Base-by-base conservation (phyloP, 2,329 filamentous ascomycete species). In the Dactylellina leptospora region DNA sequence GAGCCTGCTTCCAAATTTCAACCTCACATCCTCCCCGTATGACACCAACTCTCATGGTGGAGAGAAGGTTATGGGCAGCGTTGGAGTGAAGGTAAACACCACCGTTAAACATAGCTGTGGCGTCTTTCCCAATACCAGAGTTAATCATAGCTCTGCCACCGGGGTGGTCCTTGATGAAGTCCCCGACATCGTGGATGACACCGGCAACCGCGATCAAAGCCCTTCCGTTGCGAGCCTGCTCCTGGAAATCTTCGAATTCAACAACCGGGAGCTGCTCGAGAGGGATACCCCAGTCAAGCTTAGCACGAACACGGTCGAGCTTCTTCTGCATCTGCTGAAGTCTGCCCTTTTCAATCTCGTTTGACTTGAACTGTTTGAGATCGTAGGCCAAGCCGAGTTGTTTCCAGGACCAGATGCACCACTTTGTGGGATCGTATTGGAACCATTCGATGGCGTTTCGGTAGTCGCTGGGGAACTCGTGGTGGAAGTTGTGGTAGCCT, bases 401-500 rank as follows among this genome's bases (percentile, higher is more conserved):
- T 86, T 93, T 95, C 88, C 90, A 93, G 70, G 84, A 77, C 88
- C 88, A 91, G 83, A 96, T 96, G 79, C 83, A 85, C 91, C 91
- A 95, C 84, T 96, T 96, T 80, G 91, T 96, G 48, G 91, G 91
- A 80, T 96, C 91, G 78, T 96, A 96, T 82, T 96, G 91, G 82
- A 88, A 89, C 91, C 91, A 96, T 81, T 92, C 85, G 76, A 95
- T 93, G 74, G 91, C 91, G 80, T 96, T 96, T 79, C 91, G 90
- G 86, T 95, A 96, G 81, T 96, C 91, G 9, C 90, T 93, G 60
- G 92, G 92, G 82, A 96, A 96, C 81, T 96, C 91, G 85, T 96
- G 91, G 82, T 96, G 91, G 85, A 96, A 96, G 85, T 96, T 96
- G 85, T 96, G 91, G 83, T 96, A 96, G 27, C 91, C 91, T 82